Percentiles rank a stretch among this genome's conserved stretches.
These are phyloP conservation scores for Leishmania arabica DNA, from an alignment of 208 protist genomes.

Conservation along the genomic window DNA sequence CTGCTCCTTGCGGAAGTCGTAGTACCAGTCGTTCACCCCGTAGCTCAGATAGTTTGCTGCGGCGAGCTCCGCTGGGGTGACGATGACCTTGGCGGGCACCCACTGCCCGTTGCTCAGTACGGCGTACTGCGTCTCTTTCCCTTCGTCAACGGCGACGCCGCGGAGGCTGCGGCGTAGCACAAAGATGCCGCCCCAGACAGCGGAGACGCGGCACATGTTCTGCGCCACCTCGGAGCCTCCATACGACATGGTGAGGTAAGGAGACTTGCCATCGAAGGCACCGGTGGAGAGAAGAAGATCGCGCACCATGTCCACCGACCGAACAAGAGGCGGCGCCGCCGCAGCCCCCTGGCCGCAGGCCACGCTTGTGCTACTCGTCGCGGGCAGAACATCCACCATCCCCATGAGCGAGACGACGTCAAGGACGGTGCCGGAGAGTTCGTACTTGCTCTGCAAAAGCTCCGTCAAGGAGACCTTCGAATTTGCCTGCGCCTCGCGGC, in stretches of 20 bases:
- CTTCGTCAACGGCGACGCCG: conserved; percentile 40
- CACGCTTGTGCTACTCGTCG: not conserved
- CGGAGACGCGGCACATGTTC: conserved; percentile 83
- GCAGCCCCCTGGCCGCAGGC: not conserved
- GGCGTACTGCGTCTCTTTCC: conserved; percentile 41
- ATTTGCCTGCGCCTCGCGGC: conserved; percentile 11
- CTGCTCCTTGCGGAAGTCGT: conserved; percentile 34
- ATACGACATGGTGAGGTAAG: conserved; percentile 82
- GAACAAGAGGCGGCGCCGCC: conserved; percentile 19
- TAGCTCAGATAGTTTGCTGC: conserved; percentile 15
- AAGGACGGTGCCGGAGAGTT: conserved; percentile 34
- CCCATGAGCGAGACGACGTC: conserved; percentile 74
- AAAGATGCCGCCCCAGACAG: conserved; percentile 85
- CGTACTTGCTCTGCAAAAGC: conserved; percentile 59
- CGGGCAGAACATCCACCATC: conserved; percentile 41
- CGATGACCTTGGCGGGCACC: conserved; percentile 58
- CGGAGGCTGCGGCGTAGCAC: conserved; percentile 71
- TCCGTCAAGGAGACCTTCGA: conserved; percentile 39
- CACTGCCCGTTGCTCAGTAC: conserved; percentile 84
- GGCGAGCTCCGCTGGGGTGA: conserved; percentile 49
- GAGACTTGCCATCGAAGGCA: conserved; percentile 63
- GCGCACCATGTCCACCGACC: conserved; percentile 56
- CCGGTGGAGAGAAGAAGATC: conserved; percentile 80
- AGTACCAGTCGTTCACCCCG: conserved; percentile 33
- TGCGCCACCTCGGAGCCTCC: conserved; percentile 86